Evolutionary conservation across 169 alveolate species (phyloP).

Genomic region (Cryptosporidium xiaoi): DNA sequence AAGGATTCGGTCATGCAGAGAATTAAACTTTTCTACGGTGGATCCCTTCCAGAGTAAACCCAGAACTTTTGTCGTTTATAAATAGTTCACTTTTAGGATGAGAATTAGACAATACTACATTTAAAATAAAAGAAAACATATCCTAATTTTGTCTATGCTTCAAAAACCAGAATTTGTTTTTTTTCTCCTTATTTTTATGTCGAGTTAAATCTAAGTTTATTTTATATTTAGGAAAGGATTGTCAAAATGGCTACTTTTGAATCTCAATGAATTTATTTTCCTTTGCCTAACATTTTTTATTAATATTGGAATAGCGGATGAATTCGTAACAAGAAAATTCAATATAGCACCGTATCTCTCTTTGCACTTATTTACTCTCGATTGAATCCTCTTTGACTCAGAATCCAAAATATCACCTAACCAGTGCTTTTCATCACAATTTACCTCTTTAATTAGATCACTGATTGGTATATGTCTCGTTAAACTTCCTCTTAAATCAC

Average conservation of each 20-base stretch:
- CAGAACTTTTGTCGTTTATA: too few relatives aligned
- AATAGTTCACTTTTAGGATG: neutral
- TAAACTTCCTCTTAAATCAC: neutral
- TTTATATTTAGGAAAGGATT: too few relatives aligned
- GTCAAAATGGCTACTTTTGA: too few relatives aligned
- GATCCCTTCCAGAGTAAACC: conserved; percentile 60
- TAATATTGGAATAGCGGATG: conserved; percentile 58
- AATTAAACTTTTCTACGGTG: conserved; percentile 67
- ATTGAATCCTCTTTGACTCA: conserved; percentile 59
- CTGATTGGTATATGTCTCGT: conserved; percentile 21
- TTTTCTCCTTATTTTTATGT: too few relatives aligned
- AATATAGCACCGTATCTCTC: conserved; percentile 67
- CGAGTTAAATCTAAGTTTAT: too few relatives aligned
- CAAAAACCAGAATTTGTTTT: too few relatives aligned
- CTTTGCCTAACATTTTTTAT: conserved; percentile 9
- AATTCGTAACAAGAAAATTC: conserved; percentile 49
- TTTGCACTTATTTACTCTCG: conserved; percentile 37
- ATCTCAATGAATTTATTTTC: neutral
- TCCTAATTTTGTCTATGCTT: too few relatives aligned
- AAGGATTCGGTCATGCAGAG: conserved; percentile 81
- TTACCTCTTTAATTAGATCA: conserved; percentile 44
- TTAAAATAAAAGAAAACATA: neutral
- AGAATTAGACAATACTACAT: neutral
- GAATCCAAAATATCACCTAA: conserved; percentile 37
- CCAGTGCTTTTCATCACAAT: conserved; percentile 59